Base-by-base conservation (phyloP, 306 rosid genomes). In the Amphicarpaea edgeworthii region DNA sequence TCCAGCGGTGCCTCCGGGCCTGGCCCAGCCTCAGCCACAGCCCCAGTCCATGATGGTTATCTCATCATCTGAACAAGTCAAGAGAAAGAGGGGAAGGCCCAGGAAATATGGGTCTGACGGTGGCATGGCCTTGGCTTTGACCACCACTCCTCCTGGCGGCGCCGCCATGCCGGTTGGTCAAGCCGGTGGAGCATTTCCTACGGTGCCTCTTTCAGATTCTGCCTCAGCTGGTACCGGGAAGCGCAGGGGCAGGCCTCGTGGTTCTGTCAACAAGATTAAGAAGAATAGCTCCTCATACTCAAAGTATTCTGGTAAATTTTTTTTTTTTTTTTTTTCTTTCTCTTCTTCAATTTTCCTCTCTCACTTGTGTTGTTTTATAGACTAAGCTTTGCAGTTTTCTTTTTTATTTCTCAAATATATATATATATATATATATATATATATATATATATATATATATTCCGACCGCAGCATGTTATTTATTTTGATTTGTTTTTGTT, bases 81-180 rank as follows among this genome's bases (percentile, higher is more conserved):
- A 92, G 83, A 84, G 72, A 84, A 92, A 88, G 81, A 88, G 96
- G 53, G 97, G 97, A 17, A 88, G 97, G 62, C 96, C 97, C 2
- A 87, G 96, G 82, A 92, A 92, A 65, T 90, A 88, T 54, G 96
- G 87, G 8, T 86, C 90, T 10, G 95, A 86, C 75, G 95, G 91
- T 38, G 51, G 85, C 67, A 84, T 87, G 88, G 70, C 87, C 26
- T 16, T 86, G 83, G 74, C 61, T 50, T 73, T 83, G 50, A 72
- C 86, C 12, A 24, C 79, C 12, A 83, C 79, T 9, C 32, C 70
- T 12, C 8, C 55, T 0, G 37, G 72, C 23, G 2, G 0, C 61
- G 61, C 55, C 8, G 10, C 78, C 15, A 40, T 3, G 12, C 68
- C 77, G 2, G 53, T 21, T 38, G 24, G 28, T 38, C 88, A 68